Base-by-base conservation (phyloP, 192 early-diverging fungal genomes). In the Coemansia sp. region DNA sequence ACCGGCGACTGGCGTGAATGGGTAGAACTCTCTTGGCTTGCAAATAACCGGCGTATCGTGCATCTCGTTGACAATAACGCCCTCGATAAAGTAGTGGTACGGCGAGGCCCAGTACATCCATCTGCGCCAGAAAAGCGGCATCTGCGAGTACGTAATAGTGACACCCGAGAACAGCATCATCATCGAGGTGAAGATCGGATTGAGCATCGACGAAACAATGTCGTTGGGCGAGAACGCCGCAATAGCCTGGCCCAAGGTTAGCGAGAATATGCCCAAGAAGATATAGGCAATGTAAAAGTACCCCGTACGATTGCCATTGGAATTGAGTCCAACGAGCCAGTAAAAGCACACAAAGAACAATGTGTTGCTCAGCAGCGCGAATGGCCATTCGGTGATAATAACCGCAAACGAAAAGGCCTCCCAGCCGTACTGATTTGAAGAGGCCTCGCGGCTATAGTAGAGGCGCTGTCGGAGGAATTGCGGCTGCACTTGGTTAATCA, bases 91-190 rank as follows among this genome's bases (percentile, higher is more conserved):
- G 56, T 91, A 90, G 38, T 84, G 85, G 76, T 85, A 87, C 6
- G 89, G 89, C 43, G 88, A 81, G 38, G 87, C 52, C 75, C 84
- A 86, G 62, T 89, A 91, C 80, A 91, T 86, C 88, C 89, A 91
- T 0, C 75, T 74, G 26, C 83, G 82, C 86, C 88, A 90, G 79
- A 91, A 90, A 31, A 73, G 73, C 16, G 86, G 85, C 88, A 92
- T 90, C 0, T 72, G 64, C 16, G 65, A 35, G 35, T 84, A 84
- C 3, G 86, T 75, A 61, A 87, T 87, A 70, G 90, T 88, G 47
- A 91, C 80, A 71, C 90, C 89, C 52, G 84, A 83, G 78, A 91
- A 93, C 48, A 93, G 70, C 64, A 86, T 84, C 41, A 90, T 80
- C 62, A 88, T 76, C 2, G 86, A 85, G 3, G 89, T 83, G 57